Evolutionary conservation across 1,284 basidiomycete genomes (phyloP).

Genomic region (Moniliophthora roreri): DNA sequence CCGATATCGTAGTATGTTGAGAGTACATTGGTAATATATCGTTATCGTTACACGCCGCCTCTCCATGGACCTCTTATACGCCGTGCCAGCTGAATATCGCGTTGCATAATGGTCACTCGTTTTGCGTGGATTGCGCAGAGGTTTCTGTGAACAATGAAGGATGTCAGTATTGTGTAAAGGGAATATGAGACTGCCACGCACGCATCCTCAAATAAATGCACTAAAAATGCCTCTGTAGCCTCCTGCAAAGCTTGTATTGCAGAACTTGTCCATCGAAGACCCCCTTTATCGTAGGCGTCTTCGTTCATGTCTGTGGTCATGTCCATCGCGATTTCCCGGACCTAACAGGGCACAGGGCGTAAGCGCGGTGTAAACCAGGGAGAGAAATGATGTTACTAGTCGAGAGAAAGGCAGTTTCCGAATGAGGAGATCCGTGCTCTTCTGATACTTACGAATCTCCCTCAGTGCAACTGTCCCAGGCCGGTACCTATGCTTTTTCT

Average conservation of each 20-base stretch:
- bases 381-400: conserved; percentile 54
- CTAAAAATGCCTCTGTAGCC: conserved; percentile 91
- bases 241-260: conserved; percentile 92
- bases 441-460: conserved; percentile 94
- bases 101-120: conserved; percentile 97
- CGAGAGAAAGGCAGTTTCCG: conserved; percentile 90
- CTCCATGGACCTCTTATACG: conserved; percentile 89
- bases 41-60: conserved; percentile 30
- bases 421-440: conserved; percentile 85
- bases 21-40: background rate
- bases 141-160: conserved; percentile 53
- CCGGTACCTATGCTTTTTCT: conserved; percentile 67
- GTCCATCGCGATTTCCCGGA: conserved; percentile 88
- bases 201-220: conserved; percentile 96
- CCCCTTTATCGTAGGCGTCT: conserved; percentile 53
- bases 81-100: conserved; percentile 94
- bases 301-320: conserved; percentile 77
- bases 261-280: conserved; percentile 88
- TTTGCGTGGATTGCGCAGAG: conserved; percentile 97
- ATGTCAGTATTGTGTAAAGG: background rate
- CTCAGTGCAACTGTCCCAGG: conserved; percentile 88
- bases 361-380: background rate
- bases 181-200: conserved; percentile 45
- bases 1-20: conserved; percentile 1
- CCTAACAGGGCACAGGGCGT: conserved; percentile 45